phyloP scores from a whole-genome alignment of 495 filamentous ascomycete species.

The Annulohypoxylon bovei region DNA sequence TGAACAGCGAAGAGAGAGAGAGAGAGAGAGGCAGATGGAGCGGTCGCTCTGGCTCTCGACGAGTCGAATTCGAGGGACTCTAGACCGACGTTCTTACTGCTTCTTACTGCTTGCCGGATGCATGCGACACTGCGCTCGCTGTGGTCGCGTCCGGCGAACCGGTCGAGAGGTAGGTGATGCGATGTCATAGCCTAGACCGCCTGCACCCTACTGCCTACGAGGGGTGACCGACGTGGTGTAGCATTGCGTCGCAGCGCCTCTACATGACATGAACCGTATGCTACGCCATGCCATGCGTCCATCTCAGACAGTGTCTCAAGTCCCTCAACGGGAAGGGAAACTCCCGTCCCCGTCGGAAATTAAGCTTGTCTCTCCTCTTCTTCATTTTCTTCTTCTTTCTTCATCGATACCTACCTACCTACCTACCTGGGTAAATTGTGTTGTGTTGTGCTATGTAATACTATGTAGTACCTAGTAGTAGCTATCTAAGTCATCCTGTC shows the following conservation, averaged over 20 bases:
- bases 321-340: neutral
- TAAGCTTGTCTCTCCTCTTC: neutral
- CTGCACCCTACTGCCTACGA: constrained; percentile 1
- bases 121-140: constrained; percentile 1
- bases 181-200: constrained; percentile 13
- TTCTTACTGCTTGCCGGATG: neutral
- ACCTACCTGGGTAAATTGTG: neutral
- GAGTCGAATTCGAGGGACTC: neutral
- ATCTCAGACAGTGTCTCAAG: neutral
- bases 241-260: neutral
- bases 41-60: neutral
- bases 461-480: too few relatives aligned
- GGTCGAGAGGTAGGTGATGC: neutral
- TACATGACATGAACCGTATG: constrained; percentile 15
- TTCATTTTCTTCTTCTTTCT: neutral
- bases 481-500: neutral
- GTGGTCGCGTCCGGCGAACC: constrained; percentile 2
- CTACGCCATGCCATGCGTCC: constrained; percentile 22
- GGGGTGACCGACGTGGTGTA: constrained; percentile 24
- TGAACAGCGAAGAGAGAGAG: neutral
- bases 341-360: constrained; percentile 32
- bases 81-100: constrained; percentile 8
- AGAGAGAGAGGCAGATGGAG: neutral
- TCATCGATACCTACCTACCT: neutral
- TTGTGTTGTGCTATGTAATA: neutral